These are phyloP conservation scores for Metschnikowia kofuensis DNA, from an alignment of 805 yeast species.

Conservation along the genomic window DNA sequence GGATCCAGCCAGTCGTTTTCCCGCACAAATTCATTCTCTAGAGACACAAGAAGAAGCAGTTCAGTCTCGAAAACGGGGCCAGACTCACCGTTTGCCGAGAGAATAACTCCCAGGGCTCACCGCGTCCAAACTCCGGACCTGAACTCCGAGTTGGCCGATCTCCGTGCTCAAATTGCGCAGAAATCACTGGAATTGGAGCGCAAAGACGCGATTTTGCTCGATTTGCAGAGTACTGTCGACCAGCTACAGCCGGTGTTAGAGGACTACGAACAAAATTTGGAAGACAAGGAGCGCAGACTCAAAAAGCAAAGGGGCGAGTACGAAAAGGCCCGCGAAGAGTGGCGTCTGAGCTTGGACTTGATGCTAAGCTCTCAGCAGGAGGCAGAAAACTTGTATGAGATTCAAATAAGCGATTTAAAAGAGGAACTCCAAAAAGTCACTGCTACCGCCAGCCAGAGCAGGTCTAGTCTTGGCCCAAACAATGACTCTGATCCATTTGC, in stretches of 20 bases:
- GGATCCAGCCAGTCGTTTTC: constrained; percentile 1
- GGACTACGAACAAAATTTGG: constrained; percentile 43
- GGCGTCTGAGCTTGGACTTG: constrained; percentile 55
- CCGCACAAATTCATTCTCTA: constrained; percentile 2
- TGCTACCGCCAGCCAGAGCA: not conserved
- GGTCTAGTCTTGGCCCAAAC: not conserved
- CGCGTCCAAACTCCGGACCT: not conserved
- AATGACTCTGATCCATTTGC: not conserved
- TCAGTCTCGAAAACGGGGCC: not conserved
- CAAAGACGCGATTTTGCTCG: constrained; percentile 45
- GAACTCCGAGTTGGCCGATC: constrained; percentile 4
- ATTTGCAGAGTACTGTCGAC: constrained; percentile 46
- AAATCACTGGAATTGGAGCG: constrained; percentile 33
- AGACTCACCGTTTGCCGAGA: constrained; percentile 1
- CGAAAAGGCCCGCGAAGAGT: constrained; percentile 55
- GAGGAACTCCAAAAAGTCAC: constrained; percentile 11
- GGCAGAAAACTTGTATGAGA: constrained; percentile 47
- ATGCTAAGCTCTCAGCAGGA: constrained; percentile 55
- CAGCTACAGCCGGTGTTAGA: constrained; percentile 48
- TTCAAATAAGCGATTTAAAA: constrained; percentile 41
- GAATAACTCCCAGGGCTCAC: not conserved
- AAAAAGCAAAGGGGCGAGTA: constrained; percentile 45
- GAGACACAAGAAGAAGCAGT: constrained; percentile 1
- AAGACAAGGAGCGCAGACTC: constrained; percentile 45
- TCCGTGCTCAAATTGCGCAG: constrained; percentile 8